Base-by-base conservation (phyloP, 768 basidiomycete species). In the Udeniomyces megalosporus region DNA sequence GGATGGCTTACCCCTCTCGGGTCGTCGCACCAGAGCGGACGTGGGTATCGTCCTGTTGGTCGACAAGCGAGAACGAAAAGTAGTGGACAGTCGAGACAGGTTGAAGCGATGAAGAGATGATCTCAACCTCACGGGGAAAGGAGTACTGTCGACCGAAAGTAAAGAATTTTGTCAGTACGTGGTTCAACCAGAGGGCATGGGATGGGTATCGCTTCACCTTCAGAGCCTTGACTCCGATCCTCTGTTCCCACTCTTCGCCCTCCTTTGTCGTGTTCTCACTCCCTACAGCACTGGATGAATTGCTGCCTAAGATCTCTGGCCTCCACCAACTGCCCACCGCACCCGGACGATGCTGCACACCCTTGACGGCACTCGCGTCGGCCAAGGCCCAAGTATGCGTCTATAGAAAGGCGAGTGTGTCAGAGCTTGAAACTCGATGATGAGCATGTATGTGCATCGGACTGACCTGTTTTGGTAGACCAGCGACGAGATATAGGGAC, bases 271-370 rank as follows among this genome's bases (percentile, higher is more conserved):
- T 11, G 29, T 10, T 57, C 38, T 42, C 45, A 42, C 34, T 48
- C 26, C 85, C 84, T 47, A 88, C 85, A 17, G 87, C 86, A 68
- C 84, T 85, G 56, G 89, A 81, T 54, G 85, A 88, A 71, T 84
- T 86, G 5, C 24, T 38, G 3, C 90, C 89, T 22, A 92, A 81
- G 15, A 91, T 87, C 73, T 92, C 89, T 49, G 90, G 85, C 50
- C 88, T 77, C 88, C 88, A 92, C 83, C 86, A 91, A 51, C 88
- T 80, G 67, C 80, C 82, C 60, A 91, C 88, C 55, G 88, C 89
- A 61, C 86, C 84, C 49, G 88, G 86, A 46, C 80, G 78, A 69
- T 92, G 89, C 68, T 86, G 82, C 55, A 90, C 78, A 52, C 86
- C 87, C 54, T 84, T 74, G 57, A 88, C 84, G 1, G 86, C 48